Percentiles rank a stretch among this genome's conserved stretches.
Conservation (phyloP, 805 yeast species). For the Suhomyces sp. region DNA sequence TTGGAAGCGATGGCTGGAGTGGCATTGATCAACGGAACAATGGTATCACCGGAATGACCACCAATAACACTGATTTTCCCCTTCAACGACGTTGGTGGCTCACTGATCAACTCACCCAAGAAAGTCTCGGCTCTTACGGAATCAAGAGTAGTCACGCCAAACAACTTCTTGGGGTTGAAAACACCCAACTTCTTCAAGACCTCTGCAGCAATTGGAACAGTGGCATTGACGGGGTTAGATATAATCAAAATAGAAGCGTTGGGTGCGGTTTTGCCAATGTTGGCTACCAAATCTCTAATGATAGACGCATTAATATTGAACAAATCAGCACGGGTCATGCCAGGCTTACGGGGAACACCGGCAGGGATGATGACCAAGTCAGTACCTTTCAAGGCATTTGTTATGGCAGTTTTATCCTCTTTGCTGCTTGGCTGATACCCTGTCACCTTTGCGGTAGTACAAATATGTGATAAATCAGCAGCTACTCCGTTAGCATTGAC, state of each 20-base stretch:
- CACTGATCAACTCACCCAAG: constrained; percentile 35
- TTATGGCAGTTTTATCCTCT: constrained; percentile 35
- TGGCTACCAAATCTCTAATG: constrained; percentile 41
- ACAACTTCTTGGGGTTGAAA: constrained; percentile 43
- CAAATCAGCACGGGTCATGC: constrained; percentile 47
- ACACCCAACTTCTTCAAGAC: constrained; percentile 46
- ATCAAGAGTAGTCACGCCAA: constrained; percentile 47
- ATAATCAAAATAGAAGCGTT: constrained; percentile 44
- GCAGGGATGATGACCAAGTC: constrained; percentile 45
- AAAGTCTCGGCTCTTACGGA: constrained; percentile 46
- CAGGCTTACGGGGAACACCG: constrained; percentile 48
- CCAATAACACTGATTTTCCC: constrained; percentile 44
- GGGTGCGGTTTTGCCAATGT: constrained; percentile 37
- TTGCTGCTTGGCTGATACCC: constrained; percentile 41
- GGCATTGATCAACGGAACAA: constrained; percentile 35
- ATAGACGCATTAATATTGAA: constrained; percentile 47
- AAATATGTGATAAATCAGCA: constrained; percentile 44
- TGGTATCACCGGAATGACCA: constrained; percentile 48
- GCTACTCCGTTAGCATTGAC: constrained; percentile 47
- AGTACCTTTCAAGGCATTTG: constrained; percentile 35
- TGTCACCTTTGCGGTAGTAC: constrained; percentile 37
- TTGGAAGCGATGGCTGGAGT: constrained; percentile 16
- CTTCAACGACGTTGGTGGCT: constrained; percentile 28
- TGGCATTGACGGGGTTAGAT: constrained; percentile 46
- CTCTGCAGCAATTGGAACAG: constrained; percentile 49